Evolutionary conservation across 1,139 yeast genomes (phyloP).

Genomic region (Hyphopichia khmerensis): DNA sequence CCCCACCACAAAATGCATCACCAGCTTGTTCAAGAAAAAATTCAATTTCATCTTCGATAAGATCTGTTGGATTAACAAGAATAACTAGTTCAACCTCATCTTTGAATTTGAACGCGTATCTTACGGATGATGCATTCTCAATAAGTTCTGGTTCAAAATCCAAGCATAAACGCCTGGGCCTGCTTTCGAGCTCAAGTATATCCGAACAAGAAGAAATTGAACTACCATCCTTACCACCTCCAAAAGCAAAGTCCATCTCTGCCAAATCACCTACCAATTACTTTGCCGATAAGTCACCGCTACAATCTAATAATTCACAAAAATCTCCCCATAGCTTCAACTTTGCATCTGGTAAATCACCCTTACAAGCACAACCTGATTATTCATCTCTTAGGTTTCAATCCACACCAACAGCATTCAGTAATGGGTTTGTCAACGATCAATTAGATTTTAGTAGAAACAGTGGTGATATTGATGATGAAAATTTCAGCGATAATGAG

Average conservation of each 20-base stretch:
- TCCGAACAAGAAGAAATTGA: conserved; percentile 8
- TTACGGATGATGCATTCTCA: conserved; percentile 35
- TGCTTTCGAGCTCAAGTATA: conserved; percentile 9
- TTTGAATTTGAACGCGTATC: conserved; percentile 43
- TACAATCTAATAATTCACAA: background rate
- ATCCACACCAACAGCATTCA: background rate
- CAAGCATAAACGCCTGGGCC: conserved; percentile 4
- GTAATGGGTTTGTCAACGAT: background rate
- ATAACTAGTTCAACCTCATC: conserved; percentile 45
- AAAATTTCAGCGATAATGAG: background rate
- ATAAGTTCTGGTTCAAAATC: conserved; percentile 6
- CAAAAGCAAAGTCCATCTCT: background rate
- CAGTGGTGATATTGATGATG: background rate
- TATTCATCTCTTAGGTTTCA: background rate
- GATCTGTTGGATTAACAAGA: conserved; percentile 26
- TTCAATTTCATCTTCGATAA: conserved; percentile 21
- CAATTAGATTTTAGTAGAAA: background rate
- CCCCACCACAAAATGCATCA: background rate
- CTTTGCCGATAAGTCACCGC: background rate
- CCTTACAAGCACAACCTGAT: background rate
- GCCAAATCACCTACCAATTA: background rate
- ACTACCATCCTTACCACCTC: background rate
- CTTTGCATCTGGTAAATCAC: background rate
- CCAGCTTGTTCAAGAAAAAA: conserved; percentile 14
- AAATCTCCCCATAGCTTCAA: background rate